Base-by-base conservation (phyloP, 2,329 filamentous ascomycete genomes). In the Calonectria leucothoes region DNA sequence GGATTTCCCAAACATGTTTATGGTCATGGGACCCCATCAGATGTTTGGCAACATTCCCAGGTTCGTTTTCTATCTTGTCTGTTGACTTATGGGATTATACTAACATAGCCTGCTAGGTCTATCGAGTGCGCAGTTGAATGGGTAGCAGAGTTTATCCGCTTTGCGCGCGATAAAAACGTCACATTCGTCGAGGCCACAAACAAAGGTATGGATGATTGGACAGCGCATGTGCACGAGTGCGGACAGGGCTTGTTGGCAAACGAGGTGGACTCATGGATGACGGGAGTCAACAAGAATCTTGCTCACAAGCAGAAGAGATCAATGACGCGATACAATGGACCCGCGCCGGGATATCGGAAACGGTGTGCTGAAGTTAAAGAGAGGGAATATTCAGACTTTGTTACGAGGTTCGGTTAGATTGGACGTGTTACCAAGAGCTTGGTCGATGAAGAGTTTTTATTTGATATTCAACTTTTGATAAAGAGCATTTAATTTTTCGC, bases 211-310 rank as follows among this genome's bases (percentile, higher is more conserved):
- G 76, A 82, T 5, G 73, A 76, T 15, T 89, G 88, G 88, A 88
- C 86, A 0, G 79, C 87, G 48, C 88, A 89, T 81, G 88, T 90
- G 2, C 79, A 85, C 29, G 82, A 87, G 4, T 88, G 86, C 66
- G 84, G 85, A 0, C 79, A 85, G 42, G 88, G 88, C 0, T 71
- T 87, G 12, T 75, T 90, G 31, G 82, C 84, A 0, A 79, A 79
- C 27, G 77, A 79, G 11, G 77, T 79, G 0, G 88, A 90, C 73
- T 86, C 84, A 1, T 90, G 88, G 89, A 89, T 90, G 88, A 90
- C 88, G 2, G 89, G 88, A 0, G 86, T 90, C 2, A 90, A 90
- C 74, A 88, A 61, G 23, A 61, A 61, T 29, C 23, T 61, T 14
- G 55, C 55, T 27, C 55, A 61, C 35, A 61, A 61, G 33, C 55